Evolutionary conservation across 768 basidiomycete genomes (phyloP), one percentile per base, ranked within the genome.

Genomic region (Fomitopsis pulvina): DNA sequence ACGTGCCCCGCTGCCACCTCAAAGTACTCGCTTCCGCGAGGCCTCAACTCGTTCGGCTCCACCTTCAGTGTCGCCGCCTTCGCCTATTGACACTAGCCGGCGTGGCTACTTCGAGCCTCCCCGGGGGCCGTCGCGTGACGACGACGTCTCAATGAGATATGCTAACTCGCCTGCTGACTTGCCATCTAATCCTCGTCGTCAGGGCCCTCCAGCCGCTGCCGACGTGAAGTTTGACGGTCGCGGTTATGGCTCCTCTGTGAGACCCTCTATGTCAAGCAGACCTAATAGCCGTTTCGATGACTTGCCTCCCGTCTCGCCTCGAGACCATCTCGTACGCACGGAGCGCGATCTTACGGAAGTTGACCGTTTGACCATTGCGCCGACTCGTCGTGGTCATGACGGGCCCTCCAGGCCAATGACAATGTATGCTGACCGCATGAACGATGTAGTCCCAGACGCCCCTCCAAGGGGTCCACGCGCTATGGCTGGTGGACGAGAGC

Each of bases 1-100:
- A 53, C 66, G 77, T 46, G 58, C 53, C 1, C 77, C 76, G 0
- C 62, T 79, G 10, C 75, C 75, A 2, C 70, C 76, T 10, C 77
- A 79, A 59, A 54, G 58, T 4, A 58, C 63, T 18, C 66, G 67
- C 6, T 41, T 41, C 45, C 41, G 25, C 18, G 46, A 34, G 42
- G 52, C 25, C 4, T 9, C 26, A 41, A 30, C 28, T 18, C 12
- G 29, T 14, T 26, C 38, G 22, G 16, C 2, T 16, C 8, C 26
- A 37, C 24, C 43, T 5, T 40, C 47, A 43, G 26, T 54, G 30
- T 45, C 48, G 21, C 26, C 24, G 4, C 22, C 25, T 8, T 18
- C 47, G 4, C 9, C 41, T 28, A 20, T 34, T 28, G 34, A 44
- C 11, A 10, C 30, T 16, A 20, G 37, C 22, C 34, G 38, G 21